A percentile compares a stretch with the other conserved stretches of the same genome.
These are phyloP conservation scores for Elymus sibiricus DNA, from an alignment of 176 grass and related monocot species.

Conservation along the genomic window DNA sequence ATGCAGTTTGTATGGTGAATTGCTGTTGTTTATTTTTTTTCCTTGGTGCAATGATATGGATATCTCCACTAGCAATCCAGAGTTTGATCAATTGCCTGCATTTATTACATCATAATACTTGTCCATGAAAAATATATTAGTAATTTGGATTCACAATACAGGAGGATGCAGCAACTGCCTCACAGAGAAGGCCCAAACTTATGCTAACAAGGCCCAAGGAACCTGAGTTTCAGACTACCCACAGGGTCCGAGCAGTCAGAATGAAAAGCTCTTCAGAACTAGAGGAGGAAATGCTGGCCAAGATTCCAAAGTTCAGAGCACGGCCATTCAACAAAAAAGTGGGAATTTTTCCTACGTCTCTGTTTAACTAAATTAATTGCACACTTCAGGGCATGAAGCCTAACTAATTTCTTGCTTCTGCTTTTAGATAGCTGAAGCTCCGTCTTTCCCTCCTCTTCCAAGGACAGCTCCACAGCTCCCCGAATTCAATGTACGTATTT, in stretches of 20 bases:
- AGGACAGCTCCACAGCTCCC: slow-evolving; percentile 59
- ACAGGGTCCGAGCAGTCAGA: slow-evolving; percentile 73
- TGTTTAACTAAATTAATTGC: background rate
- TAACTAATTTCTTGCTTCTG: slow-evolving; percentile 24
- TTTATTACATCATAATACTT: slow-evolving; percentile 12
- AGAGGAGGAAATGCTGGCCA: slow-evolving; percentile 92
- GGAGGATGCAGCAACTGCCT: slow-evolving; percentile 47
- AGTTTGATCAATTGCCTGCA: background rate
- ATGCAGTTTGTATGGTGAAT: no score
- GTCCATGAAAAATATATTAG: background rate
- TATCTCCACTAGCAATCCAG: background rate
- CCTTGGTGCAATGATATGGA: background rate
- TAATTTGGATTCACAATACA: slow-evolving; percentile 28
- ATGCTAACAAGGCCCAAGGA: slow-evolving; percentile 93
- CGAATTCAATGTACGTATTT: slow-evolving; percentile 62
- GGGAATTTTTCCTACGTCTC: background rate
- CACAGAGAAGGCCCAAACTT: slow-evolving; percentile 62
- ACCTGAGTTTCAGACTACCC: slow-evolving; percentile 72
- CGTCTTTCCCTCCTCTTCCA: slow-evolving; percentile 51
- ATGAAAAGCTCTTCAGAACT: slow-evolving; percentile 80
- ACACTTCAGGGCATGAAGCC: background rate
- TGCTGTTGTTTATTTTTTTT: background rate
- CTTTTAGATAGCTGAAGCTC: slow-evolving; percentile 77
- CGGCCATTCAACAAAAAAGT: slow-evolving; percentile 93
- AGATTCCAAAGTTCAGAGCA: slow-evolving; percentile 98